Conservation (phyloP, 2,329 filamentous ascomycete genomes). For the Penicillium sp. region DNA sequence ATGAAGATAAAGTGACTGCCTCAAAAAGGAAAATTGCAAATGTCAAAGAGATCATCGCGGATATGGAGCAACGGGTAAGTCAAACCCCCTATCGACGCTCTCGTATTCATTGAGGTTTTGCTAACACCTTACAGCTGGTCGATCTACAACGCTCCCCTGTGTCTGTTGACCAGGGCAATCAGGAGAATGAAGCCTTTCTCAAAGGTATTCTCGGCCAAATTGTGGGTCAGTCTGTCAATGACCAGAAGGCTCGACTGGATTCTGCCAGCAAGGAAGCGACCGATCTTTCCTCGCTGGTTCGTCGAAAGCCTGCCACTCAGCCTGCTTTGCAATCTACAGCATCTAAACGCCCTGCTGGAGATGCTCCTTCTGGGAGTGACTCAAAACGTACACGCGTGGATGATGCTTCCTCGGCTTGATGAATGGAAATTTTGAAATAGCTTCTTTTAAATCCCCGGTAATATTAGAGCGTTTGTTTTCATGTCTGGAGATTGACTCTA, state of each 20-base stretch:
- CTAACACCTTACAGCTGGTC: slow-evolving; percentile 42
- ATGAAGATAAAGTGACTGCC: slow-evolving; percentile 42
- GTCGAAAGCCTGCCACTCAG: slow-evolving; percentile 47
- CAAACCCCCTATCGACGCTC: background rate
- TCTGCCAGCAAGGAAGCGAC: slow-evolving; percentile 58
- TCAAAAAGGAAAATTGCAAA: slow-evolving; percentile 54
- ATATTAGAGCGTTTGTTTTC: background rate
- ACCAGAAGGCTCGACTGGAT: slow-evolving; percentile 54
- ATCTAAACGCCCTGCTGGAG: slow-evolving; percentile 32
- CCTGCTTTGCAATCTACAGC: slow-evolving; percentile 12
- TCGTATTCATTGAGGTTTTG: slow-evolving; percentile 5
- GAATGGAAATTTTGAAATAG: background rate
- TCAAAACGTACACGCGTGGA: slow-evolving; percentile 30
- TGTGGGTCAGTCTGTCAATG: slow-evolving; percentile 54
- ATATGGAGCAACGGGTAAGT: slow-evolving; percentile 60
- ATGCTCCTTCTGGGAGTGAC: slow-evolving; percentile 17
- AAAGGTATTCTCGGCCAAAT: slow-evolving; percentile 60
- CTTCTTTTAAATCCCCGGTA: background rate
- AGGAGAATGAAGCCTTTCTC: slow-evolving; percentile 45
- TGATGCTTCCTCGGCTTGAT: slow-evolving; percentile 2
- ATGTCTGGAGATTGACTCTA: background rate
- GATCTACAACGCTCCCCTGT: slow-evolving; percentile 59
- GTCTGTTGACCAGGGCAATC: slow-evolving; percentile 42
- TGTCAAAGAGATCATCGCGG: slow-evolving; percentile 60
- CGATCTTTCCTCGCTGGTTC: slow-evolving; percentile 60